These are phyloP conservation scores for Trichoderma sp. DNA, from an alignment of 2,329 filamentous ascomycete genomes.

Conservation along the genomic window DNA sequence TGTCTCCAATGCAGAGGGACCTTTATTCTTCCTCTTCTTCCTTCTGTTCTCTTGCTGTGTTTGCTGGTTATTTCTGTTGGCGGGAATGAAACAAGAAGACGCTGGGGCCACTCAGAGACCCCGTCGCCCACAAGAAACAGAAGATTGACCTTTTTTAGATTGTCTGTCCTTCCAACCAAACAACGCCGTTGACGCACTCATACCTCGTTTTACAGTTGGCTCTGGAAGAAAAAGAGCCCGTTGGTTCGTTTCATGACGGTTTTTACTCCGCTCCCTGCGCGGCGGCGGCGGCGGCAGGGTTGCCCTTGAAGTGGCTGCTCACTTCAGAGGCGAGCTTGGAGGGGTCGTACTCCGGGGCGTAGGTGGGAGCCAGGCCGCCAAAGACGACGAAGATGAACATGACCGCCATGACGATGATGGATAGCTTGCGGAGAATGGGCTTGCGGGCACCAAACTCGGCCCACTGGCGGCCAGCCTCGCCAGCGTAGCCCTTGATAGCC, in stretches of 20 bases:
- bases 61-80: conserved; percentile 27
- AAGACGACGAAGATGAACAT: conserved; percentile 71
- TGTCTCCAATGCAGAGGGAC: conserved; percentile 38
- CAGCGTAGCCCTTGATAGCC: conserved; percentile 77
- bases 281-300: conserved; percentile 17
- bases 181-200: conserved; percentile 30
- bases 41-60: neutral
- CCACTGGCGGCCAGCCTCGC: conserved; percentile 75
- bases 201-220: conserved; percentile 24
- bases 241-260: conserved; percentile 14
- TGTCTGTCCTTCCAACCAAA: conserved; percentile 38
- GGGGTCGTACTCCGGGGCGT: conserved; percentile 58
- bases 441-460: conserved; percentile 79
- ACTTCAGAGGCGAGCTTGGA: conserved; percentile 53
- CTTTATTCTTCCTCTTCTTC: neutral
- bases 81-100: conserved; percentile 34
- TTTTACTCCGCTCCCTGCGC: conserved; percentile 22
- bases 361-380: conserved; percentile 64
- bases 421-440: conserved; percentile 76
- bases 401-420: conserved; percentile 66
- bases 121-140: conserved; percentile 32
- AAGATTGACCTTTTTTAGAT: conserved; percentile 36
- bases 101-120: conserved; percentile 34
- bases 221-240: neutral
- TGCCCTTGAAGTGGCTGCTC: conserved; percentile 50